Percentiles rank a stretch among this genome's conserved stretches.
These are phyloP conservation scores for Pleurotus eryngii DNA, from an alignment of 768 basidiomycete genomes.

Conservation along the genomic window DNA sequence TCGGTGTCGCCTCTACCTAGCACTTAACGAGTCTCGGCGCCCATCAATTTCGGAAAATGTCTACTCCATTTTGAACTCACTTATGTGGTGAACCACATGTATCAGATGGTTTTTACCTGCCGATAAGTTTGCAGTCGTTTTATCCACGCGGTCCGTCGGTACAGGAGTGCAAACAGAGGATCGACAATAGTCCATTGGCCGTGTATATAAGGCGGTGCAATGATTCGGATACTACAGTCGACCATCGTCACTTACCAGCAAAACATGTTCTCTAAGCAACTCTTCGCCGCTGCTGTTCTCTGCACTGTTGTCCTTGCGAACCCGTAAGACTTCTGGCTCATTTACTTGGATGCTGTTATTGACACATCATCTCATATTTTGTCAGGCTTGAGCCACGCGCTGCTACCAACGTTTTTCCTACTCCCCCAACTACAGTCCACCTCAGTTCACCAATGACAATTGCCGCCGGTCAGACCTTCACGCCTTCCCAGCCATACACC, in stretches of 20 bases:
- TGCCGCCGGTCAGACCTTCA: constrained; percentile 31
- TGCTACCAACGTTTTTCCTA: constrained; percentile 33
- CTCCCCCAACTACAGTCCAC: constrained; percentile 30
- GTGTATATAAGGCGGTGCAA: no score
- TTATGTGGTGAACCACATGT: no score
- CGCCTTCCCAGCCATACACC: constrained; percentile 30
- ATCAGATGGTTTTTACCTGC: no score
- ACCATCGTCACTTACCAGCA: background rate
- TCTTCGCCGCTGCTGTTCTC: background rate
- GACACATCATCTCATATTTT: background rate
- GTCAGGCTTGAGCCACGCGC: constrained; percentile 26
- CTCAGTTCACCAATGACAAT: constrained; percentile 31
- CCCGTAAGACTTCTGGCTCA: constrained; percentile 12
- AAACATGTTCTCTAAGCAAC: constrained; percentile 3
- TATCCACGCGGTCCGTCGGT: background rate
- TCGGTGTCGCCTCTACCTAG: background rate
- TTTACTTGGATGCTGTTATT: background rate
- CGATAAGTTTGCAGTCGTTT: no score
- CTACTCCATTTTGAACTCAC: no score
- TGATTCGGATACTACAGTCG: no score
- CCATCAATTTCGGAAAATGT: no score
- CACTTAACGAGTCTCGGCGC: no score
- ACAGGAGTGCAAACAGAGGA: background rate
- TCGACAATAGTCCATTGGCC: no score
- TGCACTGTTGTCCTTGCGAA: constrained; percentile 15